Conservation (phyloP, 208 protist species). For the Trypanosoma scelopori region DNA sequence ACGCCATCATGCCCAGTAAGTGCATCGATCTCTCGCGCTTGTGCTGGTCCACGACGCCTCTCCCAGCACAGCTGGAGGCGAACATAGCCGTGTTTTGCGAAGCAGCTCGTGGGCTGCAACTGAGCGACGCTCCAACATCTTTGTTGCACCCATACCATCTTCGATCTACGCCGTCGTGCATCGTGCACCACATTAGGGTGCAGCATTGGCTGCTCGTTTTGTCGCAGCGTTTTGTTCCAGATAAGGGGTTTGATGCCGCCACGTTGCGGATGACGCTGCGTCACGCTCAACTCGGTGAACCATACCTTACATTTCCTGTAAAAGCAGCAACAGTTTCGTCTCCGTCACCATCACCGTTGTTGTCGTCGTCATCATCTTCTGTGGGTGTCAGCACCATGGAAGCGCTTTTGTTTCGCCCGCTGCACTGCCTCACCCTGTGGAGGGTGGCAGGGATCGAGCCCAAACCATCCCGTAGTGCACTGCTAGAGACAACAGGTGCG, state of each 20-base stretch:
- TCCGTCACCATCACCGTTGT: not conserved
- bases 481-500: not conserved
- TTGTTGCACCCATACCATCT: constrained; percentile 50
- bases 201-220: constrained; percentile 79
- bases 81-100: constrained; percentile 65
- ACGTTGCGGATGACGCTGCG: constrained; percentile 45
- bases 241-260: constrained; percentile 39
- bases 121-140: constrained; percentile 44
- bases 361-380: not conserved
- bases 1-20: constrained; percentile 51
- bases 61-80: constrained; percentile 46
- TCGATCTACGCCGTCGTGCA: constrained; percentile 34
- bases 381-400: not conserved
- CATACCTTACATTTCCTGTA: constrained; percentile 7
- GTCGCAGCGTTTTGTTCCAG: constrained; percentile 47
- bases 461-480: not conserved
- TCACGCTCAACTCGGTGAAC: constrained; percentile 50
- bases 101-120: constrained; percentile 35
- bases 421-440: constrained; percentile 7
- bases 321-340: not conserved
- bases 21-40: constrained; percentile 56
- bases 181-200: constrained; percentile 61
- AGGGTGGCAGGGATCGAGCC: constrained; percentile 2
- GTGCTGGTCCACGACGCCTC: constrained; percentile 54
- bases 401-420: not conserved